A percentile compares a stretch with the other conserved stretches of the same genome.
Evolutionary conservation across 129 eudicot genomes (phyloP).

Genomic region (Flaveria ramosissima): DNA sequence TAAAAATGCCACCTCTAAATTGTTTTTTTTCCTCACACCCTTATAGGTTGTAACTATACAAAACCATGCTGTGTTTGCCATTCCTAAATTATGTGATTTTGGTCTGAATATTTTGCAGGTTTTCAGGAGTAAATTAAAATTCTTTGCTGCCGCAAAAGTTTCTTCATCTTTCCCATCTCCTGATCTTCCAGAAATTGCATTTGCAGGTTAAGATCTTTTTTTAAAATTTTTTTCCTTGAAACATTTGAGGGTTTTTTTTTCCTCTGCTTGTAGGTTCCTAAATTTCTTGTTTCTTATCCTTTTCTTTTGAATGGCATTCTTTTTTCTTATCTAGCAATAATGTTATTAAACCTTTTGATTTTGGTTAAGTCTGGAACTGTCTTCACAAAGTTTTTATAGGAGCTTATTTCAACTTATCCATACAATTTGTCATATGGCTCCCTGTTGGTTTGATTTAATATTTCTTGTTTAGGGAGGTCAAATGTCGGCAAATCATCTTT

Average conservation of each 20-base stretch:
- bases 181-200: conserved; percentile 93
- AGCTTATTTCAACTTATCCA: neutral
- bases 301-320: too few relatives aligned
- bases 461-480: conserved; percentile 70
- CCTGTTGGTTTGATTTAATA: neutral
- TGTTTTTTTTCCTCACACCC: neutral
- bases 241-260: neutral
- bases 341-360: too few relatives aligned
- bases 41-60: conserved; percentile 6
- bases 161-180: conserved; percentile 86
- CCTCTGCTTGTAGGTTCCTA: neutral
- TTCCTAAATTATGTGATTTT: neutral
- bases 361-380: neutral
- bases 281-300: neutral
- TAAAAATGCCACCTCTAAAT: conserved; percentile 5
- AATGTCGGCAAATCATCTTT: conserved; percentile 95
- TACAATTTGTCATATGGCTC: neutral
- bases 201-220: conserved; percentile 70
- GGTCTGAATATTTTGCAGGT: conserved; percentile 41
- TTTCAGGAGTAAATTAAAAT: conserved; percentile 72
- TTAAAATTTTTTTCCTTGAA: neutral
- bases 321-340: too few relatives aligned
- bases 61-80: conserved; percentile 7
- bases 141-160: conserved; percentile 94
- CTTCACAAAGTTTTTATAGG: neutral